phyloP scores from a whole-genome alignment of 768 basidiomycete genomes.

The Russula lepida region DNA sequence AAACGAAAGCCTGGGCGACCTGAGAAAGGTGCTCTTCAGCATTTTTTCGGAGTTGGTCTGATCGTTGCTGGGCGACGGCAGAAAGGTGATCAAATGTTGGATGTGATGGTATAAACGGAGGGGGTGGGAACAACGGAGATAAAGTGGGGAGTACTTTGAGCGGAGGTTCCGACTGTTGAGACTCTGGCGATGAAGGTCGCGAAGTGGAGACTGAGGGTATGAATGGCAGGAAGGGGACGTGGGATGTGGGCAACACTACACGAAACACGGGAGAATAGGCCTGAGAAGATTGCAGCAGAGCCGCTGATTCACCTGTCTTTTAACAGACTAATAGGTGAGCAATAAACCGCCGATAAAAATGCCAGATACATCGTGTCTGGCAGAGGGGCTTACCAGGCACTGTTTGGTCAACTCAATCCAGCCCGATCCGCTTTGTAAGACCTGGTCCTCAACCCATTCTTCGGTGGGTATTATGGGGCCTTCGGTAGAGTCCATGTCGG shows the following conservation, averaged over 20 bases:
- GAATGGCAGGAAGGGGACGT: conserved; percentile 4
- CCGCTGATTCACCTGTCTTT: conserved; percentile 25
- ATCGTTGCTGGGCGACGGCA: conserved; percentile 45
- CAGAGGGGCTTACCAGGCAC: conserved; percentile 50
- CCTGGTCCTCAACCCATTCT: conserved; percentile 70
- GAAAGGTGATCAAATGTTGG: conserved; percentile 61
- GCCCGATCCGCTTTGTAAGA: conserved; percentile 56
- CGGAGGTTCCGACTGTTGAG: conserved; percentile 7
- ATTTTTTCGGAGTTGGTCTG: conserved; percentile 42
- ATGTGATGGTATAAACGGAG: conserved; percentile 70
- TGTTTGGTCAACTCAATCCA: conserved; percentile 65
- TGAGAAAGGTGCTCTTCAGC: conserved; percentile 52
- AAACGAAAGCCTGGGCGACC: conserved; percentile 44
- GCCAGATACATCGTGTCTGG: not conserved
- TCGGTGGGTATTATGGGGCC: conserved; percentile 61
- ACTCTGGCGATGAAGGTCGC: conserved; percentile 3
- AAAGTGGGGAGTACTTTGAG: conserved; percentile 42
- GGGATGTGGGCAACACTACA: conserved; percentile 24
- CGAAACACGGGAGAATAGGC: conserved; percentile 31
- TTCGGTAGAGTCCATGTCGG: conserved; percentile 51
- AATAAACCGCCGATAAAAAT: conserved; percentile 4
- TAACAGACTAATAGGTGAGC: conserved; percentile 9
- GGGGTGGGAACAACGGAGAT: conserved; percentile 59
- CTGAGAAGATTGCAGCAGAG: conserved; percentile 24
- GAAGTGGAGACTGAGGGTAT: conserved; percentile 6